These are phyloP conservation scores for Penicillium taxi DNA, from an alignment of 495 filamentous ascomycete species.

Conservation along the genomic window DNA sequence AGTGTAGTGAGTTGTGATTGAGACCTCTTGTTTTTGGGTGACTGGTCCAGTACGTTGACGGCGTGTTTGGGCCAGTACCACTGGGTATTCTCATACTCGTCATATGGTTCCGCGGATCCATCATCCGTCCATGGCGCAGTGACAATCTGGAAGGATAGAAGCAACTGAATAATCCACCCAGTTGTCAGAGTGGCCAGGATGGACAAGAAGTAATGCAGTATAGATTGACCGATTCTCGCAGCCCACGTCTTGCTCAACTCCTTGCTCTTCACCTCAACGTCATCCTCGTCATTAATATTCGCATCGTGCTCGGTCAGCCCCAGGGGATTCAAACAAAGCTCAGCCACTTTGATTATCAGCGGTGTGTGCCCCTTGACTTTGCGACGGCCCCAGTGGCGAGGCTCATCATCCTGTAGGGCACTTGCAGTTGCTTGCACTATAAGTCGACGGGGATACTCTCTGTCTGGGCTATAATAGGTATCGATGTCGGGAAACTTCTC, in stretches of 20 bases:
- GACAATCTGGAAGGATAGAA: constrained; percentile 6
- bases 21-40: constrained; percentile 4
- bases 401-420: background rate
- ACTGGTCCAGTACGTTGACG: constrained; percentile 10
- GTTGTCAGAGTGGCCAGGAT: constrained; percentile 5
- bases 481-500: constrained; percentile 9
- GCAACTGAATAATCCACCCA: constrained; percentile 10
- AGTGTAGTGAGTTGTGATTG: constrained; percentile 7
- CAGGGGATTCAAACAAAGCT: constrained; percentile 10
- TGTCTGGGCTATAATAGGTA: constrained; percentile 10
- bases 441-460: constrained; percentile 9
- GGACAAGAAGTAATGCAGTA: constrained; percentile 5
- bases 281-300: constrained; percentile 4
- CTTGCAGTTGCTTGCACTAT: constrained; percentile 9
- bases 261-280: background rate
- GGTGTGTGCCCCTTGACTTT: constrained; percentile 6
- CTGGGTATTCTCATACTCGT: constrained; percentile 8
- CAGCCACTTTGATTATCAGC: constrained; percentile 4
- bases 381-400: constrained; percentile 7
- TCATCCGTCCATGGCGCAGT: constrained; percentile 9
- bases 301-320: constrained; percentile 5
- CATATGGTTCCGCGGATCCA: constrained; percentile 3
- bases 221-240: background rate
- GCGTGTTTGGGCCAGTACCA: constrained; percentile 12
- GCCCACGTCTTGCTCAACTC: background rate